Conservation (phyloP, 1,139 yeast species). For the Spathaspora sp. region DNA sequence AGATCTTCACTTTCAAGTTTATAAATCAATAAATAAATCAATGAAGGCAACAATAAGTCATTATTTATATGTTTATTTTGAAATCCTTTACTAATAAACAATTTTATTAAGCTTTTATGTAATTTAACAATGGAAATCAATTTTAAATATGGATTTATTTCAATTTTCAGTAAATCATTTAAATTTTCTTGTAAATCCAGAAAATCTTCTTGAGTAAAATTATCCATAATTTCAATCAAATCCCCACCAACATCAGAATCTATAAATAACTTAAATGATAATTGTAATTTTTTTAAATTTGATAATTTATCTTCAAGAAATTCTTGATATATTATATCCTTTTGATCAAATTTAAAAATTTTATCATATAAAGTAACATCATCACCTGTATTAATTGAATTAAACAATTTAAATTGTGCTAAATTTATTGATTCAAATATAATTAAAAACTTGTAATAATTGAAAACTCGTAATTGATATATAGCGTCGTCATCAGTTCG, state of each 20-base stretch:
- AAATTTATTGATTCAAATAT: constrained; percentile 34
- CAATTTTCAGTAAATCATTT: constrained; percentile 11
- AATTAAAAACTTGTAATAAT: constrained; percentile 39
- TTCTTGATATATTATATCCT: constrained; percentile 38
- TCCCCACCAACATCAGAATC: constrained; percentile 20
- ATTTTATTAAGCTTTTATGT: constrained; percentile 31
- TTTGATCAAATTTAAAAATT: constrained; percentile 39
- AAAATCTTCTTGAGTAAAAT: constrained; percentile 14
- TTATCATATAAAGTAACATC: constrained; percentile 37
- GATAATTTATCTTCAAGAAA: constrained; percentile 36
- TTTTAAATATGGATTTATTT: constrained; percentile 36
- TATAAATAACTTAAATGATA: constrained; percentile 32
- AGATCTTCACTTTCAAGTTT: constrained; percentile 26
- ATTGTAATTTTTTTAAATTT: constrained; percentile 22
- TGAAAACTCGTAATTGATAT: constrained; percentile 41
- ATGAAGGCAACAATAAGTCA: constrained; percentile 40
- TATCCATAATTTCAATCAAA: constrained; percentile 17
- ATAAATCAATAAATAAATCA: constrained; percentile 38
- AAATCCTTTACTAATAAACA: constrained; percentile 21
- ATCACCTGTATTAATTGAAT: constrained; percentile 26
- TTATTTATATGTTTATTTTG: constrained; percentile 32
- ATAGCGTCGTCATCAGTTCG: constrained; percentile 39
- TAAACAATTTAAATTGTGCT: constrained; percentile 34
- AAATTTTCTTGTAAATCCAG: constrained; percentile 11
- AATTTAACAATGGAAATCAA: constrained; percentile 28